Base-by-base conservation (phyloP, 148 eudicot species). In the Chenopodium suecicum region DNA sequence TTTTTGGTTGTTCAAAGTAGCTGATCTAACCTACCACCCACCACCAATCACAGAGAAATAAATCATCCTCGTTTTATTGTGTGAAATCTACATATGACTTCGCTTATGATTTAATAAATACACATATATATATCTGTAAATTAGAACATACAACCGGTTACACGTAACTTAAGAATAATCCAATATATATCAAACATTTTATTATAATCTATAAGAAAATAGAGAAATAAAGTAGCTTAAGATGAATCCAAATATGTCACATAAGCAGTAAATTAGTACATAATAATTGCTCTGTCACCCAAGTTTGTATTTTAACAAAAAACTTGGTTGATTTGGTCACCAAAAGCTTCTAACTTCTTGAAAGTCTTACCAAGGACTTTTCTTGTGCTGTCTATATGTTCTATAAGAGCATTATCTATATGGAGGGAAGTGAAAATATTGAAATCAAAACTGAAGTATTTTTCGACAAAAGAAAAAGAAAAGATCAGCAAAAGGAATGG, bases 281-380 rank as follows among this genome's bases (percentile, higher is more conserved):
- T 10, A 2, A 63, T 84, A 73, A 80, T 76, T 80, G 75, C 64
- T 62, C 70, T 76, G 56, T 37, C 67, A 54, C 37, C 48, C 64
- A 48, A 44, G 14, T 32, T 69, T 69, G 46, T 47, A 64, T 20
- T 41, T 56, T 32, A 31, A 67, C 74, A 72, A 64, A 67, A 78
- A 78, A 50, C 25, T 32, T 76, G 48, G 81, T 73, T 84, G 78
- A 74, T 77, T 73, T 63, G 86, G 86, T 74, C 84, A 84, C 86
- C 86, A 81, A 84, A 81, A 60, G 7, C 48, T 48, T 23, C 74
- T 27, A 76, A 64, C 22, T 75, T 69, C 34, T 58, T 50, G 17
- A 46, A 75, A 68, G 48, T 58, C 58, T n/a, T 12, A 77, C 16
- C 70, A 64, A 65, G 10, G 19, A 58, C 41, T 1, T 74, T 74